Base-by-base conservation (phyloP, 495 filamentous ascomycete genomes). In the Daldinia childiae region DNA sequence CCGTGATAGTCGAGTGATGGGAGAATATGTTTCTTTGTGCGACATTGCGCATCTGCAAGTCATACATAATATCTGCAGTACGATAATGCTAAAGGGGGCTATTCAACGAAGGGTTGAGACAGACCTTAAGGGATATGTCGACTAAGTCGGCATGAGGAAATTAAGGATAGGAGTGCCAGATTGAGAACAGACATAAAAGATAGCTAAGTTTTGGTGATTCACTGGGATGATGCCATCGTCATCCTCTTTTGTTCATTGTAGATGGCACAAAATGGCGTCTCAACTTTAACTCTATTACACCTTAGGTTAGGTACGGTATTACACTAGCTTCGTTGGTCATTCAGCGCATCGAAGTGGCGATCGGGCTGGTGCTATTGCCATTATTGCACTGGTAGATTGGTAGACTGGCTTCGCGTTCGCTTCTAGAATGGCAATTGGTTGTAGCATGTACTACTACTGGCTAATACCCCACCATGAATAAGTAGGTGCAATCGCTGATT, bases 61-160 rank as follows among this genome's bases (percentile, higher is more conserved):
- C 60, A 68, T 68, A 72, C 69, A 64, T 65, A 58, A 60, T 56
- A 72, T 68, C 60, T 72, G 69, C 69, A 68, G 64, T 72, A 56
- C 65, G 67, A 69, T 69, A 69, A 55, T 62, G 50, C 27, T 38
- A 19, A 27, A 57, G 30, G 54, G 43, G 43, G 17, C 19, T 48
- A 48, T 48, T 45, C 41, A 45, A 45, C 17, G 41, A 21, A 9
- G 41, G 41, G 17, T 45, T 17, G 7, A 45, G n/a, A 45, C 41
- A 17, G n/a, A 19, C n/a, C n/a, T 19, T 8, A 7, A 19, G 15
- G 15, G 7, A 19, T 34, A 8, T 34, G 32, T 34, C 8, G 32
- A 34, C 8, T 48, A 48, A 48, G 41, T 21, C 41, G 41, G 41
- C 4, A 52, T 52, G 50, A 52, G 12, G 12, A 15, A 29, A 58